Base-by-base conservation (phyloP, 2,329 filamentous ascomycete species). In the Fusarium agapanthi region DNA sequence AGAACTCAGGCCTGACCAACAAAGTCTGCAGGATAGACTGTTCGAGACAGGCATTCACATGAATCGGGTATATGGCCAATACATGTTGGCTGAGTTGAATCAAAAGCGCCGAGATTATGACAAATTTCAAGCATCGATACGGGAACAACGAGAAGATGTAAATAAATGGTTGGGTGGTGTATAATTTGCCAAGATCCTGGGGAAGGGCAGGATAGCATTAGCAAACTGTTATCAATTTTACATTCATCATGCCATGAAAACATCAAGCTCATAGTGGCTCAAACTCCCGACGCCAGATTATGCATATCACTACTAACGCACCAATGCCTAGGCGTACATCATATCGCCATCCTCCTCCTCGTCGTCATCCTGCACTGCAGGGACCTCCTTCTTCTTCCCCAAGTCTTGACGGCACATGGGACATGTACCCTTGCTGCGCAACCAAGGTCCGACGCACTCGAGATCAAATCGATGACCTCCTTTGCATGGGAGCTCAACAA, bases 391-490 rank as follows among this genome's bases (percentile, higher is more conserved):
- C 84, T 88, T 89, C 83, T 87, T 86, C 37, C 83, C 85, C 81
- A 92, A 80, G 76, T 90, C 88, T 78, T 87, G 85, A 67, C 90
- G 82, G 79, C 90, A 91, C 82, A 91, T 83, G 43, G 90, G 90
- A 78, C 90, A 92, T 37, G 85, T 90, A 41, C 90, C 90, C 80
- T 91, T 90, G 75, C 88, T 86, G 79, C 86, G 82, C 78, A 92
- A 79, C 90, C 90, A 92, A 12, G 90, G 90, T 7, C 86, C 88
- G 5, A 92, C 89, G 75, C 90, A 92, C 81, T 92, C 90, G n/a
- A 92, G 80, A 75, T 92, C 90, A 77, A 90, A 92, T 55, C 81
- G 82, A 79, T 92, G 90, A 44, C 79, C 82, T 37, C 83, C 84
- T 75, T 89, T 84, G 78, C 90, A 92, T 44, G 89, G 89, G 76